These are phyloP conservation scores for Ganoderma leucocontextum DNA, from an alignment of 1,284 basidiomycete genomes.

Conservation along the genomic window DNA sequence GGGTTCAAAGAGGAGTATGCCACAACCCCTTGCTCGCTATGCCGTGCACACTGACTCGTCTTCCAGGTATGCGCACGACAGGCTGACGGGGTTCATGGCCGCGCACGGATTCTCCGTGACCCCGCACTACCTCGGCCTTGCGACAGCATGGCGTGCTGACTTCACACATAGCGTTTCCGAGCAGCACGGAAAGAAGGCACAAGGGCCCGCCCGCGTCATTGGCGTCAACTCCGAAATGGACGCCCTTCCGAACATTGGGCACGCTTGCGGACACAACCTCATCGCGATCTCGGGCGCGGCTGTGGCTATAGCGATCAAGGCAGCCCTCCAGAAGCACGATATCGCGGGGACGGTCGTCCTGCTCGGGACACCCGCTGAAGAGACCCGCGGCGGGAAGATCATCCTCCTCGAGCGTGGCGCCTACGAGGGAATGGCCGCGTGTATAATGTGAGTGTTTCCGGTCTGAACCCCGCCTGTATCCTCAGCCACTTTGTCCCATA, in stretches of 20 bases:
- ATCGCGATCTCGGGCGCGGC: slow-evolving; percentile 85
- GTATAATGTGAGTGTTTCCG: slow-evolving; percentile 65
- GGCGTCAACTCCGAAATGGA: slow-evolving; percentile 84
- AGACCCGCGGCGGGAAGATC: slow-evolving; percentile 82
- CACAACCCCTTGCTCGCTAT: too few species aligned
- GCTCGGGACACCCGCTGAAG: slow-evolving; percentile 89
- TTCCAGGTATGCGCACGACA: slow-evolving; percentile 47
- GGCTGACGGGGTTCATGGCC: slow-evolving; percentile 47
- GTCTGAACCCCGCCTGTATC: neutral
- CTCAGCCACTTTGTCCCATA: slow-evolving; percentile 36
- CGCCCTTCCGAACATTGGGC: slow-evolving; percentile 64
- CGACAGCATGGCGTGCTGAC: slow-evolving; percentile 77
- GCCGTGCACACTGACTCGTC: neutral
- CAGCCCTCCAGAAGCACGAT: slow-evolving; percentile 69
- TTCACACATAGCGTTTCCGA: slow-evolving; percentile 46
- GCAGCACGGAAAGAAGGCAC: slow-evolving; percentile 1
- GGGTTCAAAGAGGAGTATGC: slow-evolving; percentile 44
- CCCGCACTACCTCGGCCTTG: slow-evolving; percentile 58
- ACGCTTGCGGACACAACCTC: slow-evolving; percentile 88
- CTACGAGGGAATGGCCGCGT: slow-evolving; percentile 81
- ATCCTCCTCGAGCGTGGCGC: slow-evolving; percentile 75
- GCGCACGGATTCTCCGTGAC: slow-evolving; percentile 66
- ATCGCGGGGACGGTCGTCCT: slow-evolving; percentile 78
- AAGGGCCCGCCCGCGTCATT: slow-evolving; percentile 56
- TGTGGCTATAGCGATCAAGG: slow-evolving; percentile 74